These are phyloP conservation scores for Pleurotus giganteus DNA, from an alignment of 768 basidiomycete species.

Conservation along the genomic window DNA sequence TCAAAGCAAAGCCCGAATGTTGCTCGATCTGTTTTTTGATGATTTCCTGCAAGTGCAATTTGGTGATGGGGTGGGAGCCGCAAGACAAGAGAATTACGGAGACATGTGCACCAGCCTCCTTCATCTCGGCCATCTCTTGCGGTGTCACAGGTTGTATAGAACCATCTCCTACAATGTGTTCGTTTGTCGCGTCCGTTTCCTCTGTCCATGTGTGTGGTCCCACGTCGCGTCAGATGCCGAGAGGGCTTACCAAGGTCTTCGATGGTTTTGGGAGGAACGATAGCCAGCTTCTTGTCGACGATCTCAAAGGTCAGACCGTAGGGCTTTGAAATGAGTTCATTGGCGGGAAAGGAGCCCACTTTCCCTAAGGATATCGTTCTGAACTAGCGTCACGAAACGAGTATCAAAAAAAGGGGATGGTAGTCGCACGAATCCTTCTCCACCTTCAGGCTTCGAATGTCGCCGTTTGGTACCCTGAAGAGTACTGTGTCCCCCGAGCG, in stretches of 20 bases:
- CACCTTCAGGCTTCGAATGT: constrained; percentile 71
- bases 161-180: constrained; percentile 87
- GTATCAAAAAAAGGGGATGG: constrained; percentile 1
- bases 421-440: constrained; percentile 66
- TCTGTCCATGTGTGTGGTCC: constrained; percentile 46
- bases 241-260: constrained; percentile 74
- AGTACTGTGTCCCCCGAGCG: constrained; percentile 72
- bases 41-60: constrained; percentile 66
- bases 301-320: constrained; percentile 93
- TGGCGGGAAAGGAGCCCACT: constrained; percentile 78
- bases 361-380: constrained; percentile 80
- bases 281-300: constrained; percentile 61
- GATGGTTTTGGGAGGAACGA: constrained; percentile 59
- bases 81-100: constrained; percentile 42
- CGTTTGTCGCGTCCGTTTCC: constrained; percentile 97
- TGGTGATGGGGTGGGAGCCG: not conserved
- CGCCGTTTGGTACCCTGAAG: constrained; percentile 75
- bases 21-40: constrained; percentile 92
- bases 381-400: constrained; percentile 4
- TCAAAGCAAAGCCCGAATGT: constrained; percentile 88
- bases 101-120: constrained; percentile 78
- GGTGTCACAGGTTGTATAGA: constrained; percentile 81
- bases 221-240: constrained; percentile 7
- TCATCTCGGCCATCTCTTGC: constrained; percentile 81
- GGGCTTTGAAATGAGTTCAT: constrained; percentile 76